phyloP scores from a whole-genome alignment of 352 stramenopile species.

The Phytophthora citrophthora region DNA sequence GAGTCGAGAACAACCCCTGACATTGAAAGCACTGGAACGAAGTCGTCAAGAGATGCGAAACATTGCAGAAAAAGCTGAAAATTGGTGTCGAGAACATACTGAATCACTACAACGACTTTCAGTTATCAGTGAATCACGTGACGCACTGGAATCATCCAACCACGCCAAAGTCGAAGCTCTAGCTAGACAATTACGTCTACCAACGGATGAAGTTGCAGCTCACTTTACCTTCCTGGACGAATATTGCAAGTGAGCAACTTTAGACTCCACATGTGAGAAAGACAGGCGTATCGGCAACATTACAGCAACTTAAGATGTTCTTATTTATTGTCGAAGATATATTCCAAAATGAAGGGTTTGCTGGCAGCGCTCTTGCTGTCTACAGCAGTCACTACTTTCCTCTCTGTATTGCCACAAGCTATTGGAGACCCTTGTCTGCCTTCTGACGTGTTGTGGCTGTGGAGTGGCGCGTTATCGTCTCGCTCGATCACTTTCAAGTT shows the following conservation, averaged over 20 bases:
- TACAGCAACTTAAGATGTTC: too few species aligned
- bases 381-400: background rate
- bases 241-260: slow-evolving; percentile 19
- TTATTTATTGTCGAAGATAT: slow-evolving; percentile 10
- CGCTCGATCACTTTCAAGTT: slow-evolving; percentile 77
- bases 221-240: slow-evolving; percentile 66
- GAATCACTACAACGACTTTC: slow-evolving; percentile 42
- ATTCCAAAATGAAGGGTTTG: background rate
- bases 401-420: slow-evolving; percentile 1
- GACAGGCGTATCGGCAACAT: too few species aligned
- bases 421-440: slow-evolving; percentile 32
- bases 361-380: slow-evolving; percentile 16
- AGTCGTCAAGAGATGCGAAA: slow-evolving; percentile 50
- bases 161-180: slow-evolving; percentile 46
- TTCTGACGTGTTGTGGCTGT: slow-evolving; percentile 71
- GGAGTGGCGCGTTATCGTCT: slow-evolving; percentile 71
- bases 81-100: slow-evolving; percentile 61
- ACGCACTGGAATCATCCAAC: slow-evolving; percentile 23
- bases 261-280: too few species aligned
- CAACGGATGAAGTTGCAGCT: slow-evolving; percentile 50
- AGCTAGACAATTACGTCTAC: slow-evolving; percentile 57
- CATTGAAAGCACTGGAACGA: slow-evolving; percentile 24
- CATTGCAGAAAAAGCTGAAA: slow-evolving; percentile 56
- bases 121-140: background rate
- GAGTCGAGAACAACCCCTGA: slow-evolving; percentile 27